Evolutionary conservation across 805 yeast genomes (phyloP).

Genomic region (Candida suzukii): DNA sequence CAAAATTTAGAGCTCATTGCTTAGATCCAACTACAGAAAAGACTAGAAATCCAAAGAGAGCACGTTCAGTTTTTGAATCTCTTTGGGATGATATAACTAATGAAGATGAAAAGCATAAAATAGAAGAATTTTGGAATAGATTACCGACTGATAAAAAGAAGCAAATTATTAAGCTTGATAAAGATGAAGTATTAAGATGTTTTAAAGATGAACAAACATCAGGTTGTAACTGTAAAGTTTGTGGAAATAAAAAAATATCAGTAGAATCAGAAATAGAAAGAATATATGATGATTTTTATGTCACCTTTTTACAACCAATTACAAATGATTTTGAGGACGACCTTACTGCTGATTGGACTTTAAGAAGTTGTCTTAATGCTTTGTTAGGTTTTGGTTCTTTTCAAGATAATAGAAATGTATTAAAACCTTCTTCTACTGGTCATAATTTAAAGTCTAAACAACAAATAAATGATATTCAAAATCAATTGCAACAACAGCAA

Average conservation of each 20-base stretch:
- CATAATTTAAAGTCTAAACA: no score
- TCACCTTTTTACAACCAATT: neutral
- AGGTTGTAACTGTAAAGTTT: constrained; percentile 64
- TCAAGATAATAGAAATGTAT: neutral
- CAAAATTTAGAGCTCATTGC: no score
- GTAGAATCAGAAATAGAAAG: constrained; percentile 73
- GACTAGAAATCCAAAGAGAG: no score
- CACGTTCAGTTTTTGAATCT: constrained; percentile 15
- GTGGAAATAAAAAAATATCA: constrained; percentile 67
- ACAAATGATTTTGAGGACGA: neutral
- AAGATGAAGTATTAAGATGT: constrained; percentile 57
- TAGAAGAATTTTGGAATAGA: constrained; percentile 59
- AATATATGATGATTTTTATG: constrained; percentile 60
- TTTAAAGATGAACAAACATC: constrained; percentile 54
- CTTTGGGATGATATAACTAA: constrained; percentile 27
- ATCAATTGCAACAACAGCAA: neutral
- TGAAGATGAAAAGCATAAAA: constrained; percentile 43
- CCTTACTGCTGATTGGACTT: neutral
- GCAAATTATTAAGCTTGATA: constrained; percentile 57
- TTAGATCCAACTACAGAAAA: no score
- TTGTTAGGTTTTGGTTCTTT: neutral
- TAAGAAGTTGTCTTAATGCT: neutral
- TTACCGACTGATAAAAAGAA: constrained; percentile 54
- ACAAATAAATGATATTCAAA: neutral
- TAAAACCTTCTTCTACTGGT: no score